Evolutionary conservation across 306 rosid genomes (phyloP).

Genomic region (Cucurbita pepo): DNA sequence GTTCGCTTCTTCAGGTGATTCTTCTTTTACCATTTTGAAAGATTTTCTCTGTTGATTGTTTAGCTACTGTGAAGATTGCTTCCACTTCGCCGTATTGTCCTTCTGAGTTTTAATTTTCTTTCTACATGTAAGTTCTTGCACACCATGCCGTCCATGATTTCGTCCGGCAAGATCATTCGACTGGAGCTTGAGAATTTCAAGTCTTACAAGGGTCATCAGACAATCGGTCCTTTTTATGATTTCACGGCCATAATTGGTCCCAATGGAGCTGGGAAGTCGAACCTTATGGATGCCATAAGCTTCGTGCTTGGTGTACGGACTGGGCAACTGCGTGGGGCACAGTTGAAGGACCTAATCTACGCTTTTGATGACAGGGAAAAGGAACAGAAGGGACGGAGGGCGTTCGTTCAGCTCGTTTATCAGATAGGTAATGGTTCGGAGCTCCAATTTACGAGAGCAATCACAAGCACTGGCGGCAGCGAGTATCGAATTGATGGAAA

Average conservation of each 20-base stretch:
- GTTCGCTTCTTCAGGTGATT: not conserved
- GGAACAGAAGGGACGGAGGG: constrained; percentile 76
- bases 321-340: constrained; percentile 96
- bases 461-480: constrained; percentile 66
- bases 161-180: constrained; percentile 79
- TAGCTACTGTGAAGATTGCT: not conserved
- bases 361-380: constrained; percentile 85
- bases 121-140: not conserved
- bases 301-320: constrained; percentile 93
- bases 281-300: constrained; percentile 98
- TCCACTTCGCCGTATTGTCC: not conserved
- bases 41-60: not conserved
- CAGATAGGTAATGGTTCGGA: constrained; percentile 54
- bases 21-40: not conserved
- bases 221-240: constrained; percentile 82
- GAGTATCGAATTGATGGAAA: constrained; percentile 74
- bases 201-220: constrained; percentile 79
- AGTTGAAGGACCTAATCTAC: constrained; percentile 80
- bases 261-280: constrained; percentile 92
- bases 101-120: not conserved
- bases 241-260: constrained; percentile 97
- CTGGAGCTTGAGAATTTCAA: constrained; percentile 89
- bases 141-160: constrained; percentile 65
- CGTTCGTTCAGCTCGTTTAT: constrained; percentile 73
- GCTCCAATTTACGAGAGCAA: constrained; percentile 65